Evolutionary conservation across 2,329 filamentous ascomycete genomes (phyloP).

Genomic region (Fusarium annulatum): DNA sequence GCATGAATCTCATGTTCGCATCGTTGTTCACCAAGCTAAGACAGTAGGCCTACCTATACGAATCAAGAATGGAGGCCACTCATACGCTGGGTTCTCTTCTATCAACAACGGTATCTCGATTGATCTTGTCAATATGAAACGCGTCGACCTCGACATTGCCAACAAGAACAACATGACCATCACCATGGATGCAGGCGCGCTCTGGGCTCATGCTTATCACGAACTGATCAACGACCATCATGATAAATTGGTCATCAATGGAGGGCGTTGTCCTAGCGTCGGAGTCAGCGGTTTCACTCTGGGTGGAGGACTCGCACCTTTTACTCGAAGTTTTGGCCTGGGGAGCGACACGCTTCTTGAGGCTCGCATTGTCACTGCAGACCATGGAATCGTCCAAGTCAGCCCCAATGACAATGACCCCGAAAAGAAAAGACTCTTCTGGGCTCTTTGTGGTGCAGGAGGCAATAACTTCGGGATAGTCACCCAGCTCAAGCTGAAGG

Average conservation of each 20-base stretch:
- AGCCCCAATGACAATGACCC: rapidly evolving
- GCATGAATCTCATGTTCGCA: slow-evolving; percentile 11
- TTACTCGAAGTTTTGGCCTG: slow-evolving; percentile 44
- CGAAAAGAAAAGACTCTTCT: slow-evolving; percentile 48
- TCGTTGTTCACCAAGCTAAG: slow-evolving; percentile 7
- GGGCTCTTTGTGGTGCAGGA: slow-evolving; percentile 54
- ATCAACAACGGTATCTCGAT: slow-evolving; percentile 44
- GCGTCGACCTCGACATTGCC: slow-evolving; percentile 35
- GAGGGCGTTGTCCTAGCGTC: slow-evolving; percentile 50
- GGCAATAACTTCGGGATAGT: slow-evolving; percentile 56
- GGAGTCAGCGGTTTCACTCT: slow-evolving; percentile 54
- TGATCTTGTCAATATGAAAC: slow-evolving; percentile 47
- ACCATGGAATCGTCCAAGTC: neutral
- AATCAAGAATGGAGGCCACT: slow-evolving; percentile 49
- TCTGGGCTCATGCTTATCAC: slow-evolving; percentile 50
- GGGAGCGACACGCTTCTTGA: slow-evolving; percentile 20
- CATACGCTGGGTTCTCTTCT: slow-evolving; percentile 47
- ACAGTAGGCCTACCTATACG: slow-evolving; percentile 27
- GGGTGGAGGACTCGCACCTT: slow-evolving; percentile 50
- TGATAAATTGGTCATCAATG: slow-evolving; percentile 44
- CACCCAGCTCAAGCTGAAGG: slow-evolving; percentile 44
- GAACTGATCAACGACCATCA: slow-evolving; percentile 38
- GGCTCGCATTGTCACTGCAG: slow-evolving; percentile 6
- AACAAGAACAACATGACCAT: slow-evolving; percentile 19
- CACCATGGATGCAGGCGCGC: slow-evolving; percentile 43